Conservation (phyloP, 2,329 filamentous ascomycete genomes). For the Curvularia sp. region DNA sequence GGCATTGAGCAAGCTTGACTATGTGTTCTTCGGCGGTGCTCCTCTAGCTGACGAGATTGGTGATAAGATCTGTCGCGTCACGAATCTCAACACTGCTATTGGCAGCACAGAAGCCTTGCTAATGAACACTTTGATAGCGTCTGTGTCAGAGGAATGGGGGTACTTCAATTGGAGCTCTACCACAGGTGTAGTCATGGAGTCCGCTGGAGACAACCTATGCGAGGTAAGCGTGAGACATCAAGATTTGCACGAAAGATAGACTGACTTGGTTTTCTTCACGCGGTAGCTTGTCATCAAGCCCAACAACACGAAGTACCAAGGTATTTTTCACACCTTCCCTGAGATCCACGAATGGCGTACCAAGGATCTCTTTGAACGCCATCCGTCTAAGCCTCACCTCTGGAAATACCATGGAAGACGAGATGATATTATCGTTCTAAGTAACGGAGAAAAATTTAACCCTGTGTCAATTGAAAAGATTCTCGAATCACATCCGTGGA, state of each 20-base stretch:
- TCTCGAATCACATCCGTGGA: constrained; percentile 18
- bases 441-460: constrained; percentile 43
- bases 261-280: neutral
- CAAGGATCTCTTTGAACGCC: constrained; percentile 27
- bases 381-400: constrained; percentile 24
- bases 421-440: constrained; percentile 45
- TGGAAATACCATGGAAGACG: constrained; percentile 42
- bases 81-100: neutral
- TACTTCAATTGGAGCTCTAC: constrained; percentile 5
- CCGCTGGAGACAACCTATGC: constrained; percentile 2
- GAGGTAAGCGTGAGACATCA: neutral
- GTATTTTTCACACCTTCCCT: constrained; percentile 6
- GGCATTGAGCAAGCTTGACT: neutral
- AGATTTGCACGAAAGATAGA: neutral
- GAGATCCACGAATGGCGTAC: constrained; percentile 16
- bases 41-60: constrained; percentile 1
- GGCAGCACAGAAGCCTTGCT: constrained; percentile 10
- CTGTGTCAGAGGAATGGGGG: constrained; percentile 1
- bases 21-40: constrained; percentile 1
- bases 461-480: constrained; percentile 30
- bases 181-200: constrained; percentile 8
- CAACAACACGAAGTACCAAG: constrained; percentile 5
- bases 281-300: constrained; percentile 6
- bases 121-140: neutral
- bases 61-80: constrained; percentile 5